These are phyloP conservation scores for Talaromyces liani DNA, from an alignment of 495 filamentous ascomycete genomes.

Conservation along the genomic window DNA sequence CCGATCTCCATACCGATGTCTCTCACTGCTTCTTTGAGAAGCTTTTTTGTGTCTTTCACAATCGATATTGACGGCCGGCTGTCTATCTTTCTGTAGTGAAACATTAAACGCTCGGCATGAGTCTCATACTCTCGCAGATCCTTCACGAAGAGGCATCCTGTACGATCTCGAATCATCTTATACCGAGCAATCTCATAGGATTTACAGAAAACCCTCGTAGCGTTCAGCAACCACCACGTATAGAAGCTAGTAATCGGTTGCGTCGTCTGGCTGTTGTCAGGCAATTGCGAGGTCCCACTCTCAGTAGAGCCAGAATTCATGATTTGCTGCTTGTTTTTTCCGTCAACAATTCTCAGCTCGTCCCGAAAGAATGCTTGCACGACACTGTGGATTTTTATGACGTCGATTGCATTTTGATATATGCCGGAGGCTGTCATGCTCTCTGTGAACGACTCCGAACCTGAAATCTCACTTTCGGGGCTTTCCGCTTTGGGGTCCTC, in stretches of 20 bases:
- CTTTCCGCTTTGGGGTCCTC: conserved; percentile 33
- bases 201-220: conserved; percentile 50
- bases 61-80: conserved; percentile 6
- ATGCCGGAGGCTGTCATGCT: conserved; percentile 42
- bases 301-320: conserved; percentile 17
- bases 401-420: conserved; percentile 52
- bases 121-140: conserved; percentile 66
- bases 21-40: conserved; percentile 40
- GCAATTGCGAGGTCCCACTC: not conserved
- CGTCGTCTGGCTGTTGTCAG: conserved; percentile 4
- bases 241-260: conserved; percentile 19
- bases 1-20: conserved; percentile 54
- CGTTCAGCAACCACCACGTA: conserved; percentile 57
- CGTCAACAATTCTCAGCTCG: conserved; percentile 48
- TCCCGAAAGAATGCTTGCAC: conserved; percentile 76
- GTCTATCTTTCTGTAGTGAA: conserved; percentile 25
- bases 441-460: conserved; percentile 21
- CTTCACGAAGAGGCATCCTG: conserved; percentile 36
- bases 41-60: conserved; percentile 37
- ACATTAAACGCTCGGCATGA: conserved; percentile 52
- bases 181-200: conserved; percentile 56
- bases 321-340: conserved; percentile 27
- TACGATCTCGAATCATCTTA: conserved; percentile 38
- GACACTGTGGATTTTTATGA: conserved; percentile 69
- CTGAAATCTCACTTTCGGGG: conserved; percentile 22